Percentiles rank a stretch among this genome's conserved stretches.
Conservation (phyloP, 192 early-diverging fungal genomes). For the Pilobolus umbonatus region DNA sequence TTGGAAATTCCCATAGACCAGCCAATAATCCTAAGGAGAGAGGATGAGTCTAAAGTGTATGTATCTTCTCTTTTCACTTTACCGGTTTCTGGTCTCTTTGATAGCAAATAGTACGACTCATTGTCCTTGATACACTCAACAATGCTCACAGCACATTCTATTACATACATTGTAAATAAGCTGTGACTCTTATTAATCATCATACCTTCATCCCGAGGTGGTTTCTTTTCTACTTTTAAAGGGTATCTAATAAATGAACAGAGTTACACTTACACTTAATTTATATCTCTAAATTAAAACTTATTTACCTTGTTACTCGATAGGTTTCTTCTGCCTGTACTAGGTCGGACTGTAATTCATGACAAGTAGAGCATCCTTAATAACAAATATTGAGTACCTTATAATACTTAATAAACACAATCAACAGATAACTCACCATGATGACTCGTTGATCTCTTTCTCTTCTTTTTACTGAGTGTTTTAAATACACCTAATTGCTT, state of each 20-base stretch:
- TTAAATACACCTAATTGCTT: constrained; percentile 42
- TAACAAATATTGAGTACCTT: not conserved
- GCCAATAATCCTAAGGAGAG: constrained; percentile 49
- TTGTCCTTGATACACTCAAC: constrained; percentile 32
- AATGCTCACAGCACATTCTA: constrained; percentile 55
- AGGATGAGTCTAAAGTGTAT: too few relatives aligned
- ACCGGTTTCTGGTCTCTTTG: constrained; percentile 51
- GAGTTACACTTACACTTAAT: not conserved
- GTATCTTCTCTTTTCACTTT: not conserved
- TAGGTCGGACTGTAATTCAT: not conserved
- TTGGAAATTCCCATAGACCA: constrained; percentile 75
- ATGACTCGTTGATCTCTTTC: not conserved
- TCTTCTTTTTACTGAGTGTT: constrained; percentile 1
- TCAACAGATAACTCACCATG: not conserved
- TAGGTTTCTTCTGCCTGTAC: constrained; percentile 17
- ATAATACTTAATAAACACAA: not conserved
- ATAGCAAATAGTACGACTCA: constrained; percentile 48
- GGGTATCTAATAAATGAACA: constrained; percentile 45
- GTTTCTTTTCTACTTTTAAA: constrained; percentile 51
- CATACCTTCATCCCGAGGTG: constrained; percentile 55
- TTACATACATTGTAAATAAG: not conserved
- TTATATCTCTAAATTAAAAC: not conserved
- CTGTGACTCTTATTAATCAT: not conserved
- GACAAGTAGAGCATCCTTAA: constrained; percentile 13
- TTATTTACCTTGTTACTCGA: constrained; percentile 20